These are phyloP conservation scores for Baorangia bicolor DNA, from an alignment of 768 basidiomycete genomes.

Conservation along the genomic window DNA sequence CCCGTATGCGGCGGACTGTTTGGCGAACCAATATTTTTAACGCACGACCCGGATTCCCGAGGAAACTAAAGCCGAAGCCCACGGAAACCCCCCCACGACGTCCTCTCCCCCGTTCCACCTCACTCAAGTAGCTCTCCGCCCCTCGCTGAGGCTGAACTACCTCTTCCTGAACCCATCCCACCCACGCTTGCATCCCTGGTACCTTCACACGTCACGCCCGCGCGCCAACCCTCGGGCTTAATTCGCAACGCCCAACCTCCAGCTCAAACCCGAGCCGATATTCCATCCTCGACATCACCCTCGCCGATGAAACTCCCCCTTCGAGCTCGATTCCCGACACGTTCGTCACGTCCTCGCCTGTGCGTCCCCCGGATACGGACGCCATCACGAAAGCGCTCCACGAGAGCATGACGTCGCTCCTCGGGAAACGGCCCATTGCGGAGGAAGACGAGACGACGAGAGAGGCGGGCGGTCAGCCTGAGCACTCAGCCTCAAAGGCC, in stretches of 20 bases:
- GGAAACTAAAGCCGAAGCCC: background rate
- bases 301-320: conserved; percentile 50
- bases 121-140: conserved; percentile 32
- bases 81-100: background rate
- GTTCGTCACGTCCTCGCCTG: conserved; percentile 22
- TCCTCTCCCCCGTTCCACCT: conserved; percentile 21
- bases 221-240: background rate
- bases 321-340: conserved; percentile 17
- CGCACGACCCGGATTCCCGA: conserved; percentile 22
- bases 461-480: conserved; percentile 7
- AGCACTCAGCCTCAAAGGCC: too few species aligned
- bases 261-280: conserved; percentile 25
- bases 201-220: background rate
- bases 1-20: conserved; percentile 19
- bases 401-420: conserved; percentile 63
- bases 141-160: background rate
- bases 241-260: conserved; percentile 25
- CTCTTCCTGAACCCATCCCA: background rate
- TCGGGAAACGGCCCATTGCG: conserved; percentile 62
- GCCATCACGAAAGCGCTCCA: conserved; percentile 59
- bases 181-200: background rate
- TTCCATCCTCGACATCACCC: conserved; percentile 60
- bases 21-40: conserved; percentile 37
- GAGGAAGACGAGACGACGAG: conserved; percentile 39
- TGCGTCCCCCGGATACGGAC: conserved; percentile 41